Evolutionary conservation across 805 yeast species (phyloP), one percentile per base, ranked within the genome.

Genomic region (Metschnikowia borealis): DNA sequence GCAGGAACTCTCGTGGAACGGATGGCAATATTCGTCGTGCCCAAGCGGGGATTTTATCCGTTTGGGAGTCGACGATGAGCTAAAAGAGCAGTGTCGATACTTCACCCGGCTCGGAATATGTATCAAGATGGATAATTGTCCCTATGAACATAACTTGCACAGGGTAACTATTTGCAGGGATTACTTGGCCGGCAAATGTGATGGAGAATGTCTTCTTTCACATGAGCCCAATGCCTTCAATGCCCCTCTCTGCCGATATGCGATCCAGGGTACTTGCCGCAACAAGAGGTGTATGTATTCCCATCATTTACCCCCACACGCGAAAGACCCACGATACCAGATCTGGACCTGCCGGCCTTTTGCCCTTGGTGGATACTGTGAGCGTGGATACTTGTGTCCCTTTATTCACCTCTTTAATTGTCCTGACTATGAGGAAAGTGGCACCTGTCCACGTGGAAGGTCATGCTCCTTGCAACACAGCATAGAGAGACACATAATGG

Each of bases 281-380:
- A 69, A 68, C 10, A 79, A 83, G 7, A 62, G 78, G 18, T 87
- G 95, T 57, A 67, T 60, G 40, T 84, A 75, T 59, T 79, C 67
- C 56, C 75, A 78, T 42, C 59, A 59, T 4, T 64, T 69, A 65
- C 58, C 89, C 62, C 58, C 68, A 72, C 33, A 87, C 77, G 65
- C 77, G 72, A 69, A 59, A 59, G 47, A 80, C 73, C 36, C 64
- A 56, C 26, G 58, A 63, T 41, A 53, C 39, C 74, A 70, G 29
- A 66, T 82, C 3, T 67, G 72, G 61, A 70, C 81, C 0, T 87
- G 96, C 60, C 71, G 88, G 20, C 82, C 78, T 29, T 88, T 87
- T 69, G 78, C 91, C 4, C 58, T 83, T 33, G 79, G 80, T 15
- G 90, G 91, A 0, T 85, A 79, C 68, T 88, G 95, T 64, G 77